phyloP scores from a whole-genome alignment of 106 monocot species.

The Vanilla planifolia region DNA sequence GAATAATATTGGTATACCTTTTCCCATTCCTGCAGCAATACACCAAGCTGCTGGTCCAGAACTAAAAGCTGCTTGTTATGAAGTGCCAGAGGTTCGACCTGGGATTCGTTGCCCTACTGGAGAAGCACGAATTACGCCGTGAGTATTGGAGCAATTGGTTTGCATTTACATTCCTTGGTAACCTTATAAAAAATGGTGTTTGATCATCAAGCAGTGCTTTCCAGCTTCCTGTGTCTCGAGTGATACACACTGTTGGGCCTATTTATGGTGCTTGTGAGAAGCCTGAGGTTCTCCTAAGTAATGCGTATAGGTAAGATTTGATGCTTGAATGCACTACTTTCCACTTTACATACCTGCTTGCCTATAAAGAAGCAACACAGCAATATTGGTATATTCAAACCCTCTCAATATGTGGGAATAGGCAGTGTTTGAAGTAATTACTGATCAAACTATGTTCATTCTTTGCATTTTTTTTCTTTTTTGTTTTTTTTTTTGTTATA shows the following conservation, averaged over 20 bases:
- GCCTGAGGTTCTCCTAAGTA: constrained; percentile 64
- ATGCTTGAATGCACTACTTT: background rate
- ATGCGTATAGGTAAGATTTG: constrained; percentile 52
- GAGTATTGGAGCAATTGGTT: constrained; percentile 14
- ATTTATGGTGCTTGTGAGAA: constrained; percentile 59
- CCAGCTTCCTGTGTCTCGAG: constrained; percentile 59
- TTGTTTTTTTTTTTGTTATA: background rate
- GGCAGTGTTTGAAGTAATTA: too few species aligned
- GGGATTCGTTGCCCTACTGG: constrained; percentile 86
- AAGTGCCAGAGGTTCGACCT: constrained; percentile 59
- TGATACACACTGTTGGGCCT: constrained; percentile 94
- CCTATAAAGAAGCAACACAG: background rate
- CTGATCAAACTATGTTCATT: too few species aligned
- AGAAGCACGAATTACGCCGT: constrained; percentile 92
- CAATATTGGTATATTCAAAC: too few species aligned
- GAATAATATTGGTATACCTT: too few species aligned
- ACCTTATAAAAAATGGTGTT: background rate
- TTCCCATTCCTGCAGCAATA: constrained; percentile 44
- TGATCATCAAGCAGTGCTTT: constrained; percentile 60
- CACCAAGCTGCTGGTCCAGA: constrained; percentile 93
- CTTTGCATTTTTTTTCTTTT: background rate
- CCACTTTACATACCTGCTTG: background rate
- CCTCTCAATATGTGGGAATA: too few species aligned
- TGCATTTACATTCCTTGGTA: background rate
- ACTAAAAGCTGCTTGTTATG: constrained; percentile 49